These are phyloP conservation scores for Fusarium pininemorale DNA, from an alignment of 2,329 filamentous ascomycete species.

Conservation along the genomic window DNA sequence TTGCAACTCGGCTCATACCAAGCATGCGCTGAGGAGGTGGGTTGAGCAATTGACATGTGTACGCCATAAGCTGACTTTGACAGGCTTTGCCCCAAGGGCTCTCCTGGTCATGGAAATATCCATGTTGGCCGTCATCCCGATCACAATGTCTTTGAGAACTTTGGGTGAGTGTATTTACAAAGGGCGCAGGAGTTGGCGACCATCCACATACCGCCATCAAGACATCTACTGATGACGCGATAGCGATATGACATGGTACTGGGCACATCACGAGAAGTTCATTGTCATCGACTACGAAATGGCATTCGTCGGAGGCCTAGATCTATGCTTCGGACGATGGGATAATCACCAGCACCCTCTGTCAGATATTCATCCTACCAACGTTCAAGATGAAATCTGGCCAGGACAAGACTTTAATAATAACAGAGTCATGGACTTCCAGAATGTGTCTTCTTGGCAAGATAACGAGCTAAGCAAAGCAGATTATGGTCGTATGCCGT, in stretches of 20 bases:
- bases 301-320: slow-evolving; percentile 93
- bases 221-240: neutral
- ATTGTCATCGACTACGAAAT: slow-evolving; percentile 91
- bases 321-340: slow-evolving; percentile 96
- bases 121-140: slow-evolving; percentile 89
- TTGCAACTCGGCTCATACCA: slow-evolving; percentile 93
- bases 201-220: no score
- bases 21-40: slow-evolving; percentile 60
- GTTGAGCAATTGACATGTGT: neutral
- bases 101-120: slow-evolving; percentile 88
- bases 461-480: slow-evolving; percentile 91
- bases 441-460: slow-evolving; percentile 91
- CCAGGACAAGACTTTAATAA: slow-evolving; percentile 99
- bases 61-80: neutral
- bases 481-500: slow-evolving; percentile 94
- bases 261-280: slow-evolving; percentile 98
- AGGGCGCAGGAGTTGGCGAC: neutral
- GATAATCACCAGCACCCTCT: slow-evolving; percentile 86
- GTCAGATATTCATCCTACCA: slow-evolving; percentile 86
- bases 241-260: slow-evolving; percentile 82
- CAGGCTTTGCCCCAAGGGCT: slow-evolving; percentile 79
- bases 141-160: slow-evolving; percentile 93
- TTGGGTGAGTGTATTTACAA: slow-evolving; percentile 58
- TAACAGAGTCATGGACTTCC: slow-evolving; percentile 94
- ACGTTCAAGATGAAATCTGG: slow-evolving; percentile 84